Percentiles rank a stretch among this genome's conserved stretches.
Conservation (phyloP, 2,329 filamentous ascomycete genomes). For the Trichoderma simmonsii region DNA sequence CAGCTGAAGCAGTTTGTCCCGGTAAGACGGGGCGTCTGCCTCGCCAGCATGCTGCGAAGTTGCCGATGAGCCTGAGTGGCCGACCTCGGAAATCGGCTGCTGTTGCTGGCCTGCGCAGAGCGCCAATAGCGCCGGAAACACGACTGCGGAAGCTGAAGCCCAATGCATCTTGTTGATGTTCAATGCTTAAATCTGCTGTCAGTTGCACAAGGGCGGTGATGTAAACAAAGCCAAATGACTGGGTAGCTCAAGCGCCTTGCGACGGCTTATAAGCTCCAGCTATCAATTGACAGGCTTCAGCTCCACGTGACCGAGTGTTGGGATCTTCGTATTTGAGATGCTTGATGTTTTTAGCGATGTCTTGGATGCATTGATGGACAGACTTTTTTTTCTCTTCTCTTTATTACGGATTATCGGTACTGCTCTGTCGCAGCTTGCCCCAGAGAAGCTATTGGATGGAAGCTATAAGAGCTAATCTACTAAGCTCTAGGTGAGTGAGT, state of each 20-base stretch:
- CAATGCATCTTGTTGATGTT: slow-evolving; percentile 12
- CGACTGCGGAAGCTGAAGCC: slow-evolving; percentile 9
- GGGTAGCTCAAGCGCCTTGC: neutral
- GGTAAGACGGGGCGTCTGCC: slow-evolving; percentile 33
- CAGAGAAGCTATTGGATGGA: neutral
- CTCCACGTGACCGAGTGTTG: neutral
- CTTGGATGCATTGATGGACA: neutral
- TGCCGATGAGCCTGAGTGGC: neutral
- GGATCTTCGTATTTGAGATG: neutral
- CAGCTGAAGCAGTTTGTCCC: slow-evolving; percentile 60
- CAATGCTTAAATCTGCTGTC: neutral
- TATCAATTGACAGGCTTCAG: neutral
- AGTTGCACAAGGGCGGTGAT: neutral
- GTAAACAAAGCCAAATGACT: neutral
- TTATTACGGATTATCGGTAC: neutral
- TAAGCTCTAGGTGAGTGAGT: neutral
- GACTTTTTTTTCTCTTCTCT: neutral
- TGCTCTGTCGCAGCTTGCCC: neutral
- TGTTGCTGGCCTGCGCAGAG: slow-evolving; percentile 18
- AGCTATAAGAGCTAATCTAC: neutral
- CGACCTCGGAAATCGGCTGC: neutral
- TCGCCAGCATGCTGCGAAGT: neutral
- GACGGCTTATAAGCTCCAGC: neutral
- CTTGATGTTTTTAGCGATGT: neutral
- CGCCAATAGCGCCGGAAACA: slow-evolving; percentile 15